Evolutionary conservation across 2,329 filamentous ascomycete genomes (phyloP).

Genomic region (Fusarium sp.): DNA sequence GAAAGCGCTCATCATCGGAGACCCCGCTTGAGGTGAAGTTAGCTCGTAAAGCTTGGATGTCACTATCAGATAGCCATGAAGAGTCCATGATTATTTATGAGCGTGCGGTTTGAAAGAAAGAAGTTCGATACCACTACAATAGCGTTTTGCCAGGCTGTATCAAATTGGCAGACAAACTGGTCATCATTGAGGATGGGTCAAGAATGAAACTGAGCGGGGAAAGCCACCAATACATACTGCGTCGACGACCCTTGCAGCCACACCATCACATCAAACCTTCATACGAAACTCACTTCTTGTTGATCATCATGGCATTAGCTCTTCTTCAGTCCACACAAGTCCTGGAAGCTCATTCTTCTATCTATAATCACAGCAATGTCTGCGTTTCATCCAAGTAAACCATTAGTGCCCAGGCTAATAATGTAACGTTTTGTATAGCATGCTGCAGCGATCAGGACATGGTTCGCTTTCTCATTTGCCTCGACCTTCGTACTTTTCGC

Average conservation of each 20-base stretch:
- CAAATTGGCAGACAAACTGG: neutral
- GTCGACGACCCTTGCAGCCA: slow-evolving; percentile 22
- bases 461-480: slow-evolving; percentile 40
- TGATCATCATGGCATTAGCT: neutral
- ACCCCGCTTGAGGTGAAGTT: slow-evolving; percentile 50
- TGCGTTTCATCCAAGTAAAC: slow-evolving; percentile 7
- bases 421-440: slow-evolving; percentile 7
- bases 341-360: neutral
- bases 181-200: slow-evolving; percentile 6
- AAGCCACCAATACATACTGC: slow-evolving; percentile 5
- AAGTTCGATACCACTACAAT: neutral
- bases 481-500: slow-evolving; percentile 52
- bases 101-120: neutral
- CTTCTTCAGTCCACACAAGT: neutral
- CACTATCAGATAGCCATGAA: slow-evolving; percentile 5
- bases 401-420: slow-evolving; percentile 7
- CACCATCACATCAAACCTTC: neutral
- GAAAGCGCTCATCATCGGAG: slow-evolving; percentile 55
- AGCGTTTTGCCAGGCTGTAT: neutral
- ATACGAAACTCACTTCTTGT: neutral
- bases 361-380: slow-evolving; percentile 9
- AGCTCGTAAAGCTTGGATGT: slow-evolving; percentile 33
- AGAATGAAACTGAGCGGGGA: slow-evolving; percentile 30
- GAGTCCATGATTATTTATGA: slow-evolving; percentile 24
- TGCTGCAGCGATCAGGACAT: slow-evolving; percentile 6